Evolutionary conservation across 2,329 filamentous ascomycete species (phyloP).

Genomic region (Venturia oleaginea): DNA sequence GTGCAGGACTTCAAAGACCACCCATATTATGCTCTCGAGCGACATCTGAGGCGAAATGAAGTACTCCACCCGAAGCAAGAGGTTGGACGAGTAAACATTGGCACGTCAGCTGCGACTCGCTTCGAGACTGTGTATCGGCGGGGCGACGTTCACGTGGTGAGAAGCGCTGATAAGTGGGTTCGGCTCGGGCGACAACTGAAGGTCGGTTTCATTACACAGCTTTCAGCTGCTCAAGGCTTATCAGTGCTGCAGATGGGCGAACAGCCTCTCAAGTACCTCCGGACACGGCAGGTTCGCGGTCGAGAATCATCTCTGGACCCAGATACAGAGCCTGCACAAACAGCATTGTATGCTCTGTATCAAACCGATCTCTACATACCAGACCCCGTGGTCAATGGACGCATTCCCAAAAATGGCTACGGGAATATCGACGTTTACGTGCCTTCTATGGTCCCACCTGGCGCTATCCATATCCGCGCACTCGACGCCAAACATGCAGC

Average conservation of each 20-base stretch:
- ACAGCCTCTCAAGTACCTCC: constrained; percentile 66
- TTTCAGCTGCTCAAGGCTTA: not conserved
- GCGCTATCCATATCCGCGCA: constrained; percentile 48
- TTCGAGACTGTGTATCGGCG: constrained; percentile 77
- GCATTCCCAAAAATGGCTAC: constrained; percentile 54
- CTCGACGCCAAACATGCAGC: constrained; percentile 61
- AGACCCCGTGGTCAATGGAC: constrained; percentile 64
- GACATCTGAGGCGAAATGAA: constrained; percentile 76
- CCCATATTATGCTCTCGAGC: constrained; percentile 57
- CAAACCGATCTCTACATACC: constrained; percentile 65
- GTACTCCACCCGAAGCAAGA: constrained; percentile 64
- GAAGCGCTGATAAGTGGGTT: constrained; percentile 84
- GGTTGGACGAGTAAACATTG: constrained; percentile 68
- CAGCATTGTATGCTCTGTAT: constrained; percentile 48
- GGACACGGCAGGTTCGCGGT: constrained; percentile 21
- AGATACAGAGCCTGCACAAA: constrained; percentile 30
- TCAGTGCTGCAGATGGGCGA: constrained; percentile 38
- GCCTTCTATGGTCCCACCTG: constrained; percentile 53
- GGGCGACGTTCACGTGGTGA: constrained; percentile 66
- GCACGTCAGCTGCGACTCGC: constrained; percentile 45
- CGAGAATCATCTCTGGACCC: constrained; percentile 21
- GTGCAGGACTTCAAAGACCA: constrained; percentile 34
- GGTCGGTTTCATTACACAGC: constrained; percentile 15
- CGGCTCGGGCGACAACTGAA: constrained; percentile 73
- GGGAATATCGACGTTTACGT: constrained; percentile 57